A percentile compares a stretch with the other conserved stretches of the same genome.
Evolutionary conservation across 2,329 filamentous ascomycete genomes (phyloP).

Genomic region (Conoideocrella luteorostrata): DNA sequence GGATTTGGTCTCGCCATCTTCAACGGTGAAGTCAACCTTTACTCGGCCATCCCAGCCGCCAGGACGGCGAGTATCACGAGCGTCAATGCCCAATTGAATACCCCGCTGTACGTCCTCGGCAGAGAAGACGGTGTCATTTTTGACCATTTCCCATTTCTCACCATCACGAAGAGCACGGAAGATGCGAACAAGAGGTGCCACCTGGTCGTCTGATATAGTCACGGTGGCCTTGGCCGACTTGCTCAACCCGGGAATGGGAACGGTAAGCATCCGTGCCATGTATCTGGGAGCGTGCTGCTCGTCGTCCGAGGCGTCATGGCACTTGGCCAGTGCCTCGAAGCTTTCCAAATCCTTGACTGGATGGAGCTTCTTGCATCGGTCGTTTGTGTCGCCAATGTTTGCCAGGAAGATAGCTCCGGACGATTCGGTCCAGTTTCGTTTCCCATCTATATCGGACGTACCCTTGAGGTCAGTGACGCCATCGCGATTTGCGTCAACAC

Average conservation of each 20-base stretch:
- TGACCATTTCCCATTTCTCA: constrained; percentile 21
- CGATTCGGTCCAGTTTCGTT: constrained; percentile 16
- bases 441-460: constrained; percentile 15
- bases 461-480: constrained; percentile 20
- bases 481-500: constrained; percentile 30
- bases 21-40: constrained; percentile 22
- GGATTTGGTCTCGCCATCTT: constrained; percentile 11
- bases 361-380: constrained; percentile 19
- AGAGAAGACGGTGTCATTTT: constrained; percentile 22
- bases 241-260: constrained; percentile 18
- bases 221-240: constrained; percentile 13
- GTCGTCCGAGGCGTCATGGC: constrained; percentile 29
- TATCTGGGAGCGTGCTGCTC: constrained; percentile 21
- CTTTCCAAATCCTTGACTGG: constrained; percentile 16
- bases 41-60: constrained; percentile 22
- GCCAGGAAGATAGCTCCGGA: constrained; percentile 28
- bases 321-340: constrained; percentile 16
- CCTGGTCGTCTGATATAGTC: constrained; percentile 6
- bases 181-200: constrained; percentile 18
- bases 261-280: constrained; percentile 24
- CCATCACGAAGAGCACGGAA: constrained; percentile 13
- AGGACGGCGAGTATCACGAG: constrained; percentile 18
- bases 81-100: constrained; percentile 29
- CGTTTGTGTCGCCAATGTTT: constrained; percentile 26
- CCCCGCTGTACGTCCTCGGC: constrained; percentile 20